Percentiles rank a stretch among this genome's conserved stretches.
Evolutionary conservation across 768 basidiomycete genomes (phyloP).

Genomic region (Pholiota microspora): DNA sequence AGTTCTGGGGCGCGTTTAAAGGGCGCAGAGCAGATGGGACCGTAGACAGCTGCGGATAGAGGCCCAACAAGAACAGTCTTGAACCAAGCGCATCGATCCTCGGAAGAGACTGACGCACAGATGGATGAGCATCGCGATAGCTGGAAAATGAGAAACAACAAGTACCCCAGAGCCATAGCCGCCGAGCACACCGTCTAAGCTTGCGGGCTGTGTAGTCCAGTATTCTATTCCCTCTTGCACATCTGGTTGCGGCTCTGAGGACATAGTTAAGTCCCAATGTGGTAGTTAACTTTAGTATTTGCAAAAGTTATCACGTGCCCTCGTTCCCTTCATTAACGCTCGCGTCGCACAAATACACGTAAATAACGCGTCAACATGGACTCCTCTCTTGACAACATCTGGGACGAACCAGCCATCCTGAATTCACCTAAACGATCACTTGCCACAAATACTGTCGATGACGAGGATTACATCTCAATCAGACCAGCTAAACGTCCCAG

Average conservation of each 20-base stretch:
- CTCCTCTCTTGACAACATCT: conserved; percentile 52
- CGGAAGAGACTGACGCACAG: conserved; percentile 66
- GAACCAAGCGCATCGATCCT: conserved; percentile 90
- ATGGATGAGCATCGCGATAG: conserved; percentile 12
- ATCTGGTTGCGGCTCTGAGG: conserved; percentile 39
- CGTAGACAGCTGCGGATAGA: conserved; percentile 76
- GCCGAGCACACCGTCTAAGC: conserved; percentile 83
- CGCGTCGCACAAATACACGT: conserved; percentile 33
- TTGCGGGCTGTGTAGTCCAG: conserved; percentile 82
- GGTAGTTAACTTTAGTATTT: no score
- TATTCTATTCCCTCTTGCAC: conserved; percentile 80
- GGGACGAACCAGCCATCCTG: conserved; percentile 49
- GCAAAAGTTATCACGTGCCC: conserved; percentile 21
- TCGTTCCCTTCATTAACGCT: conserved; percentile 13
- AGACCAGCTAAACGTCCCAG: conserved; percentile 33
- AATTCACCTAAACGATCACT: conserved; percentile 20
- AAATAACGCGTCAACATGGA: conserved; percentile 44
- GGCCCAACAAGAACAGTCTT: conserved; percentile 79
- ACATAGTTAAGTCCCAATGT: conserved; percentile 10
- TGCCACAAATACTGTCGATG: conserved; percentile 17
- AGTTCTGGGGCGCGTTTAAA: conserved; percentile 25
- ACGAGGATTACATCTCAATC: conserved; percentile 19
- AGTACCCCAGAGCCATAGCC: conserved; percentile 55
- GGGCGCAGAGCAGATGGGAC: conserved; percentile 73
- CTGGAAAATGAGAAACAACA: conserved; percentile 28